Conservation (phyloP, 2,329 filamentous ascomycete genomes). For the Cladophialophora exuberans region DNA sequence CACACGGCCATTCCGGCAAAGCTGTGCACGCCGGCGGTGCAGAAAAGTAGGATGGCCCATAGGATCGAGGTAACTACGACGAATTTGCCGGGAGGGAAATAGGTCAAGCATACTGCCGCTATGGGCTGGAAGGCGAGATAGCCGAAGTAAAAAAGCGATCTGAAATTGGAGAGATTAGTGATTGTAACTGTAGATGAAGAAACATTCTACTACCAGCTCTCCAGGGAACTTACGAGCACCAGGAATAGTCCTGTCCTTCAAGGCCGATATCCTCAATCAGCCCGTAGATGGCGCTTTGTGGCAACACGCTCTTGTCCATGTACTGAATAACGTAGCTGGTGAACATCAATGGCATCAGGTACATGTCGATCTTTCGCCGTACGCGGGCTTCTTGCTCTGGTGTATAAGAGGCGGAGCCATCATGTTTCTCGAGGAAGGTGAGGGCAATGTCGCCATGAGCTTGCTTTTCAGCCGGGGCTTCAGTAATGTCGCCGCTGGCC, state of each 20-base stretch:
- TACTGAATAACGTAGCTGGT: neutral
- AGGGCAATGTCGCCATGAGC: neutral
- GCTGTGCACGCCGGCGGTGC: neutral
- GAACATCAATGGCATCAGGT: neutral
- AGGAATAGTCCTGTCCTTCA: neutral
- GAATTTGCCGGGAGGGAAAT: neutral
- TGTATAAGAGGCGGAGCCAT: neutral
- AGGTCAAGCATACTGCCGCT: neutral
- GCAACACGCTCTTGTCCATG: neutral
- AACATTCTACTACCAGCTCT: too few species aligned
- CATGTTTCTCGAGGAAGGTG: neutral
- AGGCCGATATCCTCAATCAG: neutral
- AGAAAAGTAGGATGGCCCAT: conserved; percentile 1
- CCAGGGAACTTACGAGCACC: neutral
- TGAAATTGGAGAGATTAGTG: neutral
- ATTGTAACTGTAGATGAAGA: too few species aligned
- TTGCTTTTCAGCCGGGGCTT: too few species aligned
- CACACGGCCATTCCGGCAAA: neutral
- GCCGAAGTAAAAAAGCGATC: neutral
- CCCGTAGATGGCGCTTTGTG: neutral
- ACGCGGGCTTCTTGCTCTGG: neutral
- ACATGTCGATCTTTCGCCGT: neutral
- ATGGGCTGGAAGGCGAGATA: conserved; percentile 3
- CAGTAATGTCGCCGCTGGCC: too few species aligned
- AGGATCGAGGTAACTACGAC: neutral